These are phyloP conservation scores for Fomitopsis pinicola DNA, from an alignment of 1,284 basidiomycete genomes.

Conservation along the genomic window DNA sequence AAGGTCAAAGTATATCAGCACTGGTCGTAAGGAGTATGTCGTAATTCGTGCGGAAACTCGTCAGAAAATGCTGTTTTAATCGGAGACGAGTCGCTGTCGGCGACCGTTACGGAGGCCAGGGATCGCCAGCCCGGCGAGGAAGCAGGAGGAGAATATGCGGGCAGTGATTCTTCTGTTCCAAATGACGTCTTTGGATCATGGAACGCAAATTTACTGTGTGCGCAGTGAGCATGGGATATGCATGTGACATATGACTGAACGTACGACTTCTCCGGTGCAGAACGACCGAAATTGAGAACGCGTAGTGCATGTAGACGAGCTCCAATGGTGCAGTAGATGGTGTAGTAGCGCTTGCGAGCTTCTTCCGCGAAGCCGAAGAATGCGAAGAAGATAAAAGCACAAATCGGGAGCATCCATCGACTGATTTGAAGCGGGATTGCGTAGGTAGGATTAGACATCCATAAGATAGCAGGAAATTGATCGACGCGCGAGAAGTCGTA, in stretches of 20 bases:
- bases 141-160: background rate
- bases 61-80: background rate
- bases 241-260: too few species aligned
- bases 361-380: conserved; percentile 12
- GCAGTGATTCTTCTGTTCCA: background rate
- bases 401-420: conserved; percentile 10
- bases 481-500: conserved; percentile 28
- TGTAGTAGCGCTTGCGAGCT: background rate
- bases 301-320: background rate
- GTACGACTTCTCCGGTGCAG: background rate
- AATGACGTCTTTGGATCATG: too few species aligned
- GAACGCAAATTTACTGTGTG: too few species aligned
- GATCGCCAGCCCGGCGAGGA: background rate
- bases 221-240: too few species aligned
- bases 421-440: conserved; percentile 4
- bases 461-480: conserved; percentile 17
- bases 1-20: background rate
- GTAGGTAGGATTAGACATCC: background rate
- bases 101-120: background rate
- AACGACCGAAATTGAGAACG: background rate
- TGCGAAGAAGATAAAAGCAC: conserved; percentile 9
- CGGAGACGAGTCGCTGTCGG: background rate
- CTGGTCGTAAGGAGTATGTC: background rate
- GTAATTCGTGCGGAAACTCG: background rate
- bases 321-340: background rate